Evolutionary conservation across 306 rosid species (phyloP).

Genomic region (Medicago arabica): DNA sequence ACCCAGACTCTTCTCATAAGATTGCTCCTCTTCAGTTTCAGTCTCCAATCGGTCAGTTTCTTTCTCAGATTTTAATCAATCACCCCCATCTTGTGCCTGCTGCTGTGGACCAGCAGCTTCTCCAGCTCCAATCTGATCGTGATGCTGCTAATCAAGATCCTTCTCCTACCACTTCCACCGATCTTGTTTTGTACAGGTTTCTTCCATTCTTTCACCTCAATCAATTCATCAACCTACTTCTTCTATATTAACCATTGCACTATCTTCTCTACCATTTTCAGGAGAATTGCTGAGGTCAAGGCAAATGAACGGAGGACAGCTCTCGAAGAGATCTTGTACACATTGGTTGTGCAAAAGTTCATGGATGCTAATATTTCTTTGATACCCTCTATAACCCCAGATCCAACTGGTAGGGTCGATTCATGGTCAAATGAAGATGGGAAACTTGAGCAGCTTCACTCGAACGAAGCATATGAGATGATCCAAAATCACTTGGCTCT

Average conservation of each 20-base stretch:
- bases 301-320: constrained; percentile 76
- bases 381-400: constrained; percentile 65
- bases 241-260: constrained; percentile 26
- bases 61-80: constrained; percentile 74
- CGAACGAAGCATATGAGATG: constrained; percentile 90
- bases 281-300: constrained; percentile 96
- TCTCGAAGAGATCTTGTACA: constrained; percentile 86
- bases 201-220: background rate
- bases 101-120: constrained; percentile 92
- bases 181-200: constrained; percentile 83
- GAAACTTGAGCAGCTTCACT: constrained; percentile 78
- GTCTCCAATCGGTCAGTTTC: constrained; percentile 91
- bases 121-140: constrained; percentile 86
- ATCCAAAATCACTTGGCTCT: constrained; percentile 83
- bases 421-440: constrained; percentile 66
- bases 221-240: background rate
- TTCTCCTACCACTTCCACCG: constrained; percentile 63
- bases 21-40: constrained; percentile 91
- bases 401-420: constrained; percentile 67
- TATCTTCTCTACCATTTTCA: constrained; percentile 38
- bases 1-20: constrained; percentile 54
- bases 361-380: constrained; percentile 83
- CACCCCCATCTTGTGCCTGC: constrained; percentile 98
- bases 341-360: constrained; percentile 92
- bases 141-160: constrained; percentile 71